These are phyloP conservation scores for Arabidopsis hybrid DNA, from an alignment of 441 rosid species.

Conservation along the genomic window DNA sequence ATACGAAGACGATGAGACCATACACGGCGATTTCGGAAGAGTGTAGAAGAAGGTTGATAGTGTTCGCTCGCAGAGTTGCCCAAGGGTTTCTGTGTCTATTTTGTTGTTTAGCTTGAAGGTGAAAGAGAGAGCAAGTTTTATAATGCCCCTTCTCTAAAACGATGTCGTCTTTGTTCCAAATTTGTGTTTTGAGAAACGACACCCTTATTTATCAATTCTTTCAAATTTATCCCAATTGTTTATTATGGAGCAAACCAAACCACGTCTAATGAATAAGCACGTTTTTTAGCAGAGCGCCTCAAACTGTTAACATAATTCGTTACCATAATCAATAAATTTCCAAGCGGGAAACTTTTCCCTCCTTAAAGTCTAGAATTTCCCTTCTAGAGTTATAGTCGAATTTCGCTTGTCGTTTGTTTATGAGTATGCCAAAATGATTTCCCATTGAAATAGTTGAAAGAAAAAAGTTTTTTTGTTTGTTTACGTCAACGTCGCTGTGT, in stretches of 20 bases:
- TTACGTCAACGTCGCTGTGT: too few relatives aligned
- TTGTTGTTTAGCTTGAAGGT: not conserved
- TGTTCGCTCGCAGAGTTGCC: slow-evolving; percentile 1
- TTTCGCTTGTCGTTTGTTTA: too few relatives aligned
- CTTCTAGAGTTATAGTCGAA: too few relatives aligned
- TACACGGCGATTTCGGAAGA: slow-evolving; percentile 23
- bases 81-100: slow-evolving; percentile 17
- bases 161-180: not conserved
- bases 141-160: not conserved
- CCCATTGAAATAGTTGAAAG: too few relatives aligned
- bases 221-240: not conserved
- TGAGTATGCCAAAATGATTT: too few relatives aligned
- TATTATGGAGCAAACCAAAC: not conserved
- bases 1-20: slow-evolving; percentile 18
- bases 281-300: too few relatives aligned
- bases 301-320: too few relatives aligned
- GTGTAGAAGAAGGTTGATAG: not conserved
- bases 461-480: too few relatives aligned
- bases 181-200: not conserved
- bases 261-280: too few relatives aligned
- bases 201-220: slow-evolving; percentile 5
- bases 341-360: too few relatives aligned
- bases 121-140: not conserved
- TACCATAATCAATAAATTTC: too few relatives aligned
- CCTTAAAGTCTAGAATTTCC: too few relatives aligned